Base-by-base conservation (phyloP, 1,284 basidiomycete species). In the Marasmius sp. region DNA sequence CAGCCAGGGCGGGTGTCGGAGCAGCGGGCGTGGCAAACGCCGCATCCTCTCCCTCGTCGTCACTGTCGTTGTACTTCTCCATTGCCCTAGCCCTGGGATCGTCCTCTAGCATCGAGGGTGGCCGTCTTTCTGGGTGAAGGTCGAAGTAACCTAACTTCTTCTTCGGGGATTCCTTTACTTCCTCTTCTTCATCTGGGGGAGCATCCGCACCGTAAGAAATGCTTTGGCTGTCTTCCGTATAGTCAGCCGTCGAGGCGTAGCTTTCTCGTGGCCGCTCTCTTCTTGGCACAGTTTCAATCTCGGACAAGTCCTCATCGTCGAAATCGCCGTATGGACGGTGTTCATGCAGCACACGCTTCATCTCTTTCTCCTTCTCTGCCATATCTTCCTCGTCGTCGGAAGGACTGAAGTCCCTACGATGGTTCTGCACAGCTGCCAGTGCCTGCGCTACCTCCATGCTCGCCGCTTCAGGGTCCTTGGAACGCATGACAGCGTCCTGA, bases 391-490 rank as follows among this genome's bases (percentile, higher is more conserved):
- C 67, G 75, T 77, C 70, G 67, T 70, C 72, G 22, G 80, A 77
- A 14, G 84, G 82, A 14, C 81, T 79, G 2, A 78, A 78, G n/a
- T 82, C 39, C 16, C 39, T 41, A 2, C 45, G 79, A 20, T 81
- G 77, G 9, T 81, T 81, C 58, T 81, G 77, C n/a, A 90, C 84
- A 36, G 78, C 81, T 34, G 88, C 89, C 53, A 92, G 78, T 18
- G 87, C 89, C 74, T 87, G 79, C 2, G 86, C 87, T 4, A 91
- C 83, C 70, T 92, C 89, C 72, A 85, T 77, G 65, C 88, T 88
- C 12, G 85, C 89, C 22, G 87, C 69, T 64, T 92, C 90, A 0
- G 91, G 89, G 68, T 92, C 91, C 52, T 76, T 81, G 47, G 66
- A 74, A 6, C 66, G 69, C 62, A 33, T 70, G 34, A 75, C 79